Base-by-base conservation (phyloP, 352 stramenopile species). In the Pythium insidiosum region DNA sequence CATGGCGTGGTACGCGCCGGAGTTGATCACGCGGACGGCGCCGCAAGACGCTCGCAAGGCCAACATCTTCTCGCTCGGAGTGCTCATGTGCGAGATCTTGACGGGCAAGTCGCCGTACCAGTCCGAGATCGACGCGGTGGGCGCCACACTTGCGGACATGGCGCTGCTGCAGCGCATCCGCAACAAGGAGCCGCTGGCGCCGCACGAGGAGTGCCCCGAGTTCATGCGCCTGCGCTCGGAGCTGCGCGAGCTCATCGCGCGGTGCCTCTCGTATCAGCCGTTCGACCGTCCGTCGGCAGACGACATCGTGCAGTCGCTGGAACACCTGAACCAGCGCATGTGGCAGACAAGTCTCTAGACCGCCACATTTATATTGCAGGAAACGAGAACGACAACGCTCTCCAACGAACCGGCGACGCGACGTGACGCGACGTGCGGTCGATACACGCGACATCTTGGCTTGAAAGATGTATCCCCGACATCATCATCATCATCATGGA, bases 51-150 rank as follows among this genome's bases (percentile, higher is more conserved):
- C 42, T 26, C 42, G 44, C 35, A 53, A 59, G 30, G 54, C 49
- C 19, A 58, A 68, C 25, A 54, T 68, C n/a, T 68, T 61, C 28
- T 39, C 59, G 9, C 41, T 68, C 4, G 59, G 54, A 18, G 43
- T 68, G 20, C 25, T 68, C 34, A 50, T 68, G 6, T 37, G 48
- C n/a, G 59, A 68, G 43, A 58, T 68, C 18, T 58, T 54, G 25
- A 64, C 59, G 24, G 49, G 59, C 9, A 18, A 35, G 34, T 41
- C 35, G 13, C 59, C 59, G 21, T 68, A 63, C 43, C 49, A 63
- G 38, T 49, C 21, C 13, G 25, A 34, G 11, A 35, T 63, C 15
- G 49, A 63, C 26, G 49, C 38, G n/a, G 31, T 58, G 4, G 54
- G 54, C 38, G 25, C 50, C 48, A 63, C 54, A 25, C 37, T 49